phyloP scores from a whole-genome alignment of 306 rosid species.

The Vachellia collinsii region DNA sequence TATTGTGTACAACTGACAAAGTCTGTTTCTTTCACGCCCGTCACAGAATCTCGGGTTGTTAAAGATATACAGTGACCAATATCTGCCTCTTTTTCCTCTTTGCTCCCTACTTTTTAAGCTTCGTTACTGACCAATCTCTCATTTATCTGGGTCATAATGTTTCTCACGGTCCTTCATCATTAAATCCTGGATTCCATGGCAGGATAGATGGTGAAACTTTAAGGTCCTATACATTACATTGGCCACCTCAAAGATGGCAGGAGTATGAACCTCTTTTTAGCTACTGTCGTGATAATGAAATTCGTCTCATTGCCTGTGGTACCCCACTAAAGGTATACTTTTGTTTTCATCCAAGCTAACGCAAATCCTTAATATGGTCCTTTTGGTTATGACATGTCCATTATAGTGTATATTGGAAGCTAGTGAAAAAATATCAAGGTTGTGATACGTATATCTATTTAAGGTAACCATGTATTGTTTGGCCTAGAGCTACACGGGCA shows the following conservation, averaged over 20 bases:
- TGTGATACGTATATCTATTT: not conserved
- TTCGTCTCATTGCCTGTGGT: constrained; percentile 81
- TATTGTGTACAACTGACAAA: not conserved
- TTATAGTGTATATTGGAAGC: constrained; percentile 14
- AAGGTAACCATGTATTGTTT: not conserved
- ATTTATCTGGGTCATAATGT: not conserved
- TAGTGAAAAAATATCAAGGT: not conserved
- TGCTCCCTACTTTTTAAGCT: not conserved
- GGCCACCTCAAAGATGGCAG: constrained; percentile 90
- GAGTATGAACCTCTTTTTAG: constrained; percentile 91
- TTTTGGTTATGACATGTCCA: constrained; percentile 14
- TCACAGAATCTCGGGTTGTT: not conserved
- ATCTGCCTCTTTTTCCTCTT: no score
- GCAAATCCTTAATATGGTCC: not conserved
- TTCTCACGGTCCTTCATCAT: constrained; percentile 29
- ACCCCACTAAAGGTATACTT: constrained; percentile 69
- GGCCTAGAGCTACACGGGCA: not conserved
- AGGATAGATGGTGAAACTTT: constrained; percentile 90
- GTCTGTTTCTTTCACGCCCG: not conserved
- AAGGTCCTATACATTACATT: constrained; percentile 58
- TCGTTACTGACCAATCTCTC: not conserved
- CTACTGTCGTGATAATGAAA: constrained; percentile 77
- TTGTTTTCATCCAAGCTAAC: constrained; percentile 22
- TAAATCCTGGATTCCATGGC: constrained; percentile 41
- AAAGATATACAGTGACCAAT: not conserved